Evolutionary conservation across 441 rosid species (phyloP).

Genomic region (Biscutella laevigata): DNA sequence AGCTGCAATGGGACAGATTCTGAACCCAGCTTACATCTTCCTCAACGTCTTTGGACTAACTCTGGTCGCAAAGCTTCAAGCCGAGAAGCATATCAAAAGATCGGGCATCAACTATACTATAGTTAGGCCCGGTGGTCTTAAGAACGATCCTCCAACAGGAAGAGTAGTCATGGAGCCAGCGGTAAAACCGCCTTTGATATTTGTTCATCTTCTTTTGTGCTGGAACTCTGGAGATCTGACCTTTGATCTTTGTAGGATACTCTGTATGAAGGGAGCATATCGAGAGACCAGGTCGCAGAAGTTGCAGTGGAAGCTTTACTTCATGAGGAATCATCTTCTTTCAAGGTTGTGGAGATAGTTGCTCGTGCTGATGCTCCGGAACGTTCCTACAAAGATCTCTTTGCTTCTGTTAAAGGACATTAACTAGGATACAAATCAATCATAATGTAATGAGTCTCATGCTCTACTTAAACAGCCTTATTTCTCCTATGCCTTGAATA

Average conservation of each 20-base stretch:
- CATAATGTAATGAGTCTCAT: conserved; percentile 19
- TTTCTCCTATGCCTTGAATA: conserved; percentile 5
- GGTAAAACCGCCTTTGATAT: conserved; percentile 27
- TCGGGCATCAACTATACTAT: conserved; percentile 79
- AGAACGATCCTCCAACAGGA: conserved; percentile 69
- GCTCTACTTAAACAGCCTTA: background rate
- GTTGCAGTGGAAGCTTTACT: conserved; percentile 68
- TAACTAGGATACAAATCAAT: conserved; percentile 18
- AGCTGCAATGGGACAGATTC: conserved; percentile 88
- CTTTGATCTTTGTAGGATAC: conserved; percentile 50
- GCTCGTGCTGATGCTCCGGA: conserved; percentile 62
- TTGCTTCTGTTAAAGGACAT: conserved; percentile 45
- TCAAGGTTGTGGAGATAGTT: conserved; percentile 72
- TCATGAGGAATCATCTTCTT: conserved; percentile 50
- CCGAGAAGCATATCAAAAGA: conserved; percentile 61
- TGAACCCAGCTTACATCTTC: conserved; percentile 80
- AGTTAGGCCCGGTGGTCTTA: conserved; percentile 74
- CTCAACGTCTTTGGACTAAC: conserved; percentile 76
- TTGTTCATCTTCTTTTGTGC: background rate
- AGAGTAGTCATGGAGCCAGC: conserved; percentile 77
- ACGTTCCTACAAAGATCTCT: conserved; percentile 52
- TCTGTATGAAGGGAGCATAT: conserved; percentile 66
- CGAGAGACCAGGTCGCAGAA: conserved; percentile 79
- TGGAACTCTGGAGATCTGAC: background rate
- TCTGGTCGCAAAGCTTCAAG: conserved; percentile 84